These are phyloP conservation scores for Clarkia xantiana DNA, from an alignment of 345 rosid genomes.

Conservation along the genomic window DNA sequence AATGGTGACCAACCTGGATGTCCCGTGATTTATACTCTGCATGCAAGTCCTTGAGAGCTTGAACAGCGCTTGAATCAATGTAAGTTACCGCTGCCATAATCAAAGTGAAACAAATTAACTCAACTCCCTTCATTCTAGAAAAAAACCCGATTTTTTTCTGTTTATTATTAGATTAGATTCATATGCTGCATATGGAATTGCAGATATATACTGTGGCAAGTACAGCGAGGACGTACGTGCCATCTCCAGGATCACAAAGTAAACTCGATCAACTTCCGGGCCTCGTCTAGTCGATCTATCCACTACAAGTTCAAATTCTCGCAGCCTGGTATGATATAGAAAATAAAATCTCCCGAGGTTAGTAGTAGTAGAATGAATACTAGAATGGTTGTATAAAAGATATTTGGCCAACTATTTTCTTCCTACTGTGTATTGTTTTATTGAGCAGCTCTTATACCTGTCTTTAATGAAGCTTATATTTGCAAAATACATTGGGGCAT, in stretches of 20 bases:
- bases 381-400: too few species aligned
- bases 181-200: too few species aligned
- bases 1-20: conserved; percentile 41
- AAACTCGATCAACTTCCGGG: conserved; percentile 69
- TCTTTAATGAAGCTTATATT: conserved; percentile 89
- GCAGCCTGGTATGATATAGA: conserved; percentile 37
- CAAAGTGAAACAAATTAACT: not conserved
- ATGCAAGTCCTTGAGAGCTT: conserved; percentile 82
- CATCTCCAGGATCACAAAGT: conserved; percentile 87
- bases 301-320: conserved; percentile 73
- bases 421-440: not conserved
- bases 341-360: too few species aligned
- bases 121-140: too few species aligned
- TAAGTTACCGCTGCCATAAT: conserved; percentile 61
- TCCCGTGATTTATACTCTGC: conserved; percentile 76
- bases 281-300: conserved; percentile 66
- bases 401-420: too few species aligned
- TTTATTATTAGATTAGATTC: too few species aligned
- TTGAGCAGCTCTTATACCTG: conserved; percentile 25
- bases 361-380: too few species aligned
- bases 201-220: not conserved
- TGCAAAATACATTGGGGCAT: conserved; percentile 94
- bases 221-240: conserved; percentile 49
- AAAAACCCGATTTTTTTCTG: too few species aligned
- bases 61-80: conserved; percentile 83